Conservation (phyloP, 345 rosid species). For the Boechera divaricarpa region DNA sequence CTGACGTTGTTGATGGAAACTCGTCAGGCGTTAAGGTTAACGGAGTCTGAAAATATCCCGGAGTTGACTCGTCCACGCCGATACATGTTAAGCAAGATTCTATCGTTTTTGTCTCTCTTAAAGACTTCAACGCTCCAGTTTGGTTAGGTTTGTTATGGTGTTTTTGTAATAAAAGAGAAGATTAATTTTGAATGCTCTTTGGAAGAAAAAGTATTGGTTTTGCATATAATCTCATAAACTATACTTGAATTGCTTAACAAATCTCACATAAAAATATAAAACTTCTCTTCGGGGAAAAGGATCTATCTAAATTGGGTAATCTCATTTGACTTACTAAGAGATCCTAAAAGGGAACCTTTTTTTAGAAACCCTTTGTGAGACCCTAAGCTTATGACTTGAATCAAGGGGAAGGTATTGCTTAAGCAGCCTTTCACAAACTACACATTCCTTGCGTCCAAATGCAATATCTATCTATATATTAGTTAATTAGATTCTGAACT, state of each 20-base stretch:
- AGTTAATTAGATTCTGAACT: neutral
- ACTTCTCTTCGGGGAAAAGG: slow-evolving; percentile 11
- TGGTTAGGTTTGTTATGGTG: neutral
- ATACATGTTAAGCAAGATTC: no score
- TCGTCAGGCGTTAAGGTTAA: no score
- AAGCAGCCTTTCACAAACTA: slow-evolving; percentile 31
- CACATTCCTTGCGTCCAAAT: slow-evolving; percentile 30
- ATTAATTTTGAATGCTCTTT: neutral
- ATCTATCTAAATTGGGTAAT: slow-evolving; percentile 21
- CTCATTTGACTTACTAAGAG: neutral
- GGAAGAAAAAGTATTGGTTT: neutral
- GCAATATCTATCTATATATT: neutral
- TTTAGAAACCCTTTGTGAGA: slow-evolving; percentile 24
- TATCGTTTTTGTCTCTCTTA: no score
- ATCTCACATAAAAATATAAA: neutral
- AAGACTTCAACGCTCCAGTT: no score
- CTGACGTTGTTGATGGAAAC: no score
- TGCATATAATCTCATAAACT: neutral
- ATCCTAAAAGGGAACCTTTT: neutral
- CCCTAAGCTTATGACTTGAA: slow-evolving; percentile 21
- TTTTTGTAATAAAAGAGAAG: neutral
- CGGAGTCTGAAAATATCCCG: no score
- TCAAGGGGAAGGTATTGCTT: slow-evolving; percentile 43
- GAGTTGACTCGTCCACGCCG: no score
- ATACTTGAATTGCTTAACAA: slow-evolving; percentile 5